These are phyloP conservation scores for Austroboletus niveus DNA, from an alignment of 1,284 basidiomycete species.

Conservation along the genomic window DNA sequence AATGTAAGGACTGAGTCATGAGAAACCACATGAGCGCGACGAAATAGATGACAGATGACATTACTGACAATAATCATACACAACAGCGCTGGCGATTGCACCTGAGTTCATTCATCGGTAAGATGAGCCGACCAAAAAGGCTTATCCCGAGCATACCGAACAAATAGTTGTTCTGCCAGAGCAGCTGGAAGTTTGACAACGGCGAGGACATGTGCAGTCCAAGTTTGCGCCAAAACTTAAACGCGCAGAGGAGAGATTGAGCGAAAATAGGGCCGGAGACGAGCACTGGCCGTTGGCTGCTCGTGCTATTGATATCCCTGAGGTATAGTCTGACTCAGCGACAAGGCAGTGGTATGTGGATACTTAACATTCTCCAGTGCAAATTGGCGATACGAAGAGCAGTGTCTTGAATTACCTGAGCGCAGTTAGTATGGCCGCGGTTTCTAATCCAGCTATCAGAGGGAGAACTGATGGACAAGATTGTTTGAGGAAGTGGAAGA, in stretches of 20 bases:
- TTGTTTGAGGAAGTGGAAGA: too few relatives aligned
- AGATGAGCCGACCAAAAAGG: neutral
- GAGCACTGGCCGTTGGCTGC: too few relatives aligned
- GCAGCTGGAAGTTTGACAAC: neutral
- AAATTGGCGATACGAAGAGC: neutral
- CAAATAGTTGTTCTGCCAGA: neutral
- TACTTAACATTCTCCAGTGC: neutral
- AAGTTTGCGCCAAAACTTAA: too few relatives aligned
- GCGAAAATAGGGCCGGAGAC: too few relatives aligned
- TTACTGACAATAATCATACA: neutral
- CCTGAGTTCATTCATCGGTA: neutral
- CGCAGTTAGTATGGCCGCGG: too few relatives aligned
- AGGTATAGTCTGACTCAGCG: neutral
- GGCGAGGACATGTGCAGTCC: too few relatives aligned
- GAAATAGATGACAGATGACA: neutral
- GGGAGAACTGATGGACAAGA: too few relatives aligned
- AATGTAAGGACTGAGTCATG: neutral
- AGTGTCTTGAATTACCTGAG: too few relatives aligned
- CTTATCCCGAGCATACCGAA: neutral
- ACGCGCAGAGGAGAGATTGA: too few relatives aligned
- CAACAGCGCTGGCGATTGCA: neutral
- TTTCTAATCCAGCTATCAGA: too few relatives aligned
- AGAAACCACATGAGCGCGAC: neutral
- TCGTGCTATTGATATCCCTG: neutral
- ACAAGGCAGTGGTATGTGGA: neutral